phyloP scores from a whole-genome alignment of 2,329 filamentous ascomycete species.

The Exophiala sp. region DNA sequence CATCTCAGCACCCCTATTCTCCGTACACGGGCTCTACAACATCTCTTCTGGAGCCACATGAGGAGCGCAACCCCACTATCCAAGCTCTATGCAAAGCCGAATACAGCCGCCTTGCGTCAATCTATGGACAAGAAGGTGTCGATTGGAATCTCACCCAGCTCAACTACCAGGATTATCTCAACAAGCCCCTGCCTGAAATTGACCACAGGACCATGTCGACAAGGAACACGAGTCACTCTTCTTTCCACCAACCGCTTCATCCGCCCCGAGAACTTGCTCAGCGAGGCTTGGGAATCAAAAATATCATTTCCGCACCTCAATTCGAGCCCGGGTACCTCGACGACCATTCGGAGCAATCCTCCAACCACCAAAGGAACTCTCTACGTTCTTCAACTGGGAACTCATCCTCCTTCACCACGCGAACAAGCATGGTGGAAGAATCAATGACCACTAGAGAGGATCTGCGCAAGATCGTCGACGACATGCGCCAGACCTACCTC shows the following conservation, averaged over 20 bases:
- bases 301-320: constrained; percentile 8
- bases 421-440: constrained; percentile 26
- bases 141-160: constrained; percentile 12
- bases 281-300: neutral
- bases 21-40: constrained; percentile 15
- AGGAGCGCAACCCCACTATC: constrained; percentile 25
- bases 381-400: constrained; percentile 22
- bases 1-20: constrained; percentile 3
- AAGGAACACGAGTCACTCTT: constrained; percentile 2
- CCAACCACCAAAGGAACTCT: constrained; percentile 18
- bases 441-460: constrained; percentile 24
- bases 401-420: constrained; percentile 24
- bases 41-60: constrained; percentile 18
- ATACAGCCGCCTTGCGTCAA: constrained; percentile 24
- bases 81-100: constrained; percentile 29
- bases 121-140: constrained; percentile 22
- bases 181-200: neutral
- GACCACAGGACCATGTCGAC: neutral
- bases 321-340: constrained; percentile 18
- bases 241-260: constrained; percentile 11
- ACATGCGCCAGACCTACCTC: constrained; percentile 28
- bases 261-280: neutral
- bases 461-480: constrained; percentile 27
- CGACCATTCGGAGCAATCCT: constrained; percentile 25
- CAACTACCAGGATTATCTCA: constrained; percentile 4